Evolutionary conservation across 805 yeast genomes (phyloP).

Genomic region (Kluyveromyces siamensis): DNA sequence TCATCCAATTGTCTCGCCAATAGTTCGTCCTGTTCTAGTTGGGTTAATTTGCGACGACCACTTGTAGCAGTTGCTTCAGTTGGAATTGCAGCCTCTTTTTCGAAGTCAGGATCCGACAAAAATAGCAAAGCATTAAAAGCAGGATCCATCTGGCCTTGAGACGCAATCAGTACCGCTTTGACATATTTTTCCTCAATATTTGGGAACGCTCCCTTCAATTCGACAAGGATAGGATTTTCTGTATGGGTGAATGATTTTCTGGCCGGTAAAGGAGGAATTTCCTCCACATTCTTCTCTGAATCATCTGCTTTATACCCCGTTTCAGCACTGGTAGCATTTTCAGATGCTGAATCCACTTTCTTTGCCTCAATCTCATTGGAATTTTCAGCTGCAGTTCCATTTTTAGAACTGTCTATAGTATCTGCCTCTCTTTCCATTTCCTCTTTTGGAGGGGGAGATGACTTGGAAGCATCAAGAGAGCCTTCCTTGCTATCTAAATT

Average conservation of each 20-base stretch:
- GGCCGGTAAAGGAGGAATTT: conserved; percentile 20
- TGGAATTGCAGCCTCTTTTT: conserved; percentile 42
- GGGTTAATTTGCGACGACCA: conserved; percentile 29
- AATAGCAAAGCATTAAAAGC: conserved; percentile 84
- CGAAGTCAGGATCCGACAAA: conserved; percentile 60
- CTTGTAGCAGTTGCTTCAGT: conserved; percentile 23
- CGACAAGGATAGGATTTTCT: conserved; percentile 30
- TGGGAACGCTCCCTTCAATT: conserved; percentile 83
- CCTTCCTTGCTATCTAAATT: not conserved
- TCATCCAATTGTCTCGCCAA: conserved; percentile 75
- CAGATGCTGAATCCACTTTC: conserved; percentile 1
- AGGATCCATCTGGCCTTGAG: conserved; percentile 69
- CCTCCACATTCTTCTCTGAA: conserved; percentile 7
- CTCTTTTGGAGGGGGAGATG: not conserved
- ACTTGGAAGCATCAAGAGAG: not conserved
- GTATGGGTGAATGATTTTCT: conserved; percentile 11
- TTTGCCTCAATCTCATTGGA: conserved; percentile 3
- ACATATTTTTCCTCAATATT: conserved; percentile 58
- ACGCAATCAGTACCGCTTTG: conserved; percentile 77
- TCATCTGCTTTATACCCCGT: conserved; percentile 9
- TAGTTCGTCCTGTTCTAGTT: conserved; percentile 63
- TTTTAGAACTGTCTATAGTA: not conserved
- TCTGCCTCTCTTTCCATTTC: not conserved
- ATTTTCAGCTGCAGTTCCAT: not conserved
- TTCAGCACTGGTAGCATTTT: conserved; percentile 13